Evolutionary conservation across 176 grass and related monocot genomes (phyloP), one percentile per base, ranked within the genome.

Genomic region (Themeda triandra): DNA sequence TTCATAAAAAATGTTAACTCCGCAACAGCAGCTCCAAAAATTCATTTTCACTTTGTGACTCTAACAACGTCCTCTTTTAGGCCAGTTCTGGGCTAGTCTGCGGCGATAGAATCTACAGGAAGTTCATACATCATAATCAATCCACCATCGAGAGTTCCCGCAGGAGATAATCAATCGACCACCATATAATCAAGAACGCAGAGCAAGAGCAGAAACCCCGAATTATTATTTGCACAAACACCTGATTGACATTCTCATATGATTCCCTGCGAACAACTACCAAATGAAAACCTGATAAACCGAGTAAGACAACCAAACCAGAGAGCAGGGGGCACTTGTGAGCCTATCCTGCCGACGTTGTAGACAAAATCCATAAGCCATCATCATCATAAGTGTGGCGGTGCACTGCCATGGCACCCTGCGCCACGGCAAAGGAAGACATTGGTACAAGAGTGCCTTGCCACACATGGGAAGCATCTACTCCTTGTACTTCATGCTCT

Each of bases 401-500:
- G 5, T 27, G 49, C 4, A 9, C 21, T 10, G 49, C 25, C 30
- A 67, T 23, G 35, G 62, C 62, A 30, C 27, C 24, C 35, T 2
- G 10, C 45, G 45, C 69, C 24, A 17, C 28, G 6, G 40, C n/a
- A 4, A 39, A 56, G 42, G 41, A 27, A 30, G 19, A 77, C 24
- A 78, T 70, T 41, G 40, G 51, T 66, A 65, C 62, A 69, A 8
- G 32, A 65, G 60, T 37, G 27, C 27, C 42, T 31, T 31, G 71
- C 27, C 4, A 0, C 25, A 17, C 15, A 73, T 5, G 18, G 14
- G 25, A 31, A 15, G 27, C 25, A 74, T 79, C 75, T 89, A 97
- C 45, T 95, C 89, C 87, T 93, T 90, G 91, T 90, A 98, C 89
- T 98, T 98, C 96, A 98, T 98, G 77, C 85, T 42, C 41, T 92